Evolutionary conservation across 352 stramenopile species (phyloP), one percentile per base, ranked within the genome.

Genomic region (Phytophthora rubi): DNA sequence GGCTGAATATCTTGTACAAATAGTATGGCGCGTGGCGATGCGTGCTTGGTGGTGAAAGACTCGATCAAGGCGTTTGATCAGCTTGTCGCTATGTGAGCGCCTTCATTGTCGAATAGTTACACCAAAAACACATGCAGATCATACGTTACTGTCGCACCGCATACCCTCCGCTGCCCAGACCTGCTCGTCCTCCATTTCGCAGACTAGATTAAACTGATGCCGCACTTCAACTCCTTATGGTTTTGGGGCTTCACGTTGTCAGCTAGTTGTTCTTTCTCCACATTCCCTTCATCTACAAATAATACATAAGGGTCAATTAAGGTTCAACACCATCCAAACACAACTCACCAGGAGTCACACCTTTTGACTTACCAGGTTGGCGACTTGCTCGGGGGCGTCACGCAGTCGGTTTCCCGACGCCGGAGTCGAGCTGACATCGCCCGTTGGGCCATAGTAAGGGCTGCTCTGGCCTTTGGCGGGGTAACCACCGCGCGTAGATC

Each of bases 191-290:
- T 75, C 60, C 65, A 53, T 74, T 67, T 77, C 63, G 59, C 64
- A 73, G 62, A 79, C 68, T 70, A 71, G 60, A 73, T 65, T 48
- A 60, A 77, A 67, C 57, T 74, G 56, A 53, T 69, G 66, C 32
- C 73, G 44, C 47, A 56, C 53, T 67, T 65, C 23, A 67, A 9
- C 53, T 54, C 62, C 54, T 16, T 16, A 51, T 68, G 54, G 53
- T 48, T 59, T 35, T 42, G 37, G 57, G 45, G 10, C 45, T 16
- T 26, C 48, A 9, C 30, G 23, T 51, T 33, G 63, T 15, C 68
- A 68, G 65, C 82, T 88, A 93, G 76, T 92, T 93, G 65, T 91
- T 92, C 68, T 90, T 92, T 26, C 70, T 77, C 86, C 86, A 92
- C 74, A 93, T 88, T 56, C 85, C 85, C 71, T 93, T 93, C 77